Conservation (phyloP, 345 rosid species). For the Rhodamnia rubescens region DNA sequence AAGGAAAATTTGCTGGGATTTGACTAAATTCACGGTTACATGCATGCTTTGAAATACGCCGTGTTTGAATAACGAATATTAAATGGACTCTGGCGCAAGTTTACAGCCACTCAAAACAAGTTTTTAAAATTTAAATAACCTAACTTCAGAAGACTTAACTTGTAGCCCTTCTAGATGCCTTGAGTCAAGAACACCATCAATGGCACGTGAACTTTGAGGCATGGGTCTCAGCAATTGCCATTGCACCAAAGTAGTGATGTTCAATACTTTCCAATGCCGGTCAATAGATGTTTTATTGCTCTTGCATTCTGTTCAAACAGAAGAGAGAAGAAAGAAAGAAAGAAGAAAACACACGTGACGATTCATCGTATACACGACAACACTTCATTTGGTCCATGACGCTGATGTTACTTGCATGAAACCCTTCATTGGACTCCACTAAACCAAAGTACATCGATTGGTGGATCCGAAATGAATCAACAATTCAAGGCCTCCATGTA, state of each 20-base stretch:
- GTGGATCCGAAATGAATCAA: neutral
- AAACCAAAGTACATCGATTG: neutral
- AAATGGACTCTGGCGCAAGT: neutral
- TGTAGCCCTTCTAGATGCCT: neutral
- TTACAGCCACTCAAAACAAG: neutral
- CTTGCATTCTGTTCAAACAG: neutral
- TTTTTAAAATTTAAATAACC: neutral
- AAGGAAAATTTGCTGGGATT: neutral
- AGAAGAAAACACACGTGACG: neutral
- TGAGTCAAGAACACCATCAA: neutral
- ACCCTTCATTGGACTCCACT: neutral
- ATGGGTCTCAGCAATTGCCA: neutral
- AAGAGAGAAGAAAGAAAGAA: neutral
- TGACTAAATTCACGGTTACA: neutral
- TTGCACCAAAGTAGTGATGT: neutral
- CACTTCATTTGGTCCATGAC: neutral
- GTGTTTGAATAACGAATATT: neutral
- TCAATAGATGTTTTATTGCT: neutral
- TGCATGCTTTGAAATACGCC: neutral
- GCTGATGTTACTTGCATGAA: neutral
- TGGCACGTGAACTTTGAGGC: neutral
- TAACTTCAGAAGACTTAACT: neutral
- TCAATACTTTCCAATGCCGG: neutral
- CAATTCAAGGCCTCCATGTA: neutral
- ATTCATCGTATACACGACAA: neutral